A percentile compares a stretch with the other conserved stretches of the same genome.
phyloP scores from a whole-genome alignment of 441 rosid species.

The Arabidopsis hybrid region DNA sequence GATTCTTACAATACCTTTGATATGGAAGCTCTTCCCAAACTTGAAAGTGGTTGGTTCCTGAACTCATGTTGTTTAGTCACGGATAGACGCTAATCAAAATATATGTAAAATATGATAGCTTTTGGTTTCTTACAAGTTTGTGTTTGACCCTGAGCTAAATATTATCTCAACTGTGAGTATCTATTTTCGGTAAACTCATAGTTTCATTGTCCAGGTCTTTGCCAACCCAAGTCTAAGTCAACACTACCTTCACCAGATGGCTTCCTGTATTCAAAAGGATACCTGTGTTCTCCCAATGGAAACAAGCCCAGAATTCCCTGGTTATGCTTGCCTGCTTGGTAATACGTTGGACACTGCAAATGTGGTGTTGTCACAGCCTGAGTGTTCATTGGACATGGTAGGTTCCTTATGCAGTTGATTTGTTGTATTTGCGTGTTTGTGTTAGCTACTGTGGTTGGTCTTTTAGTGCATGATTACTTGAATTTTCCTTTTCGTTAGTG shows the following conservation, averaged over 20 bases:
- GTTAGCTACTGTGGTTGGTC: conserved; percentile 20
- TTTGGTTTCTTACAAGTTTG: conserved; percentile 6
- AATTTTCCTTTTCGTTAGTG: neutral
- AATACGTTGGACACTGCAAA: conserved; percentile 87
- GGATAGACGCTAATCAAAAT: neutral
- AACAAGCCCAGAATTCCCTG: conserved; percentile 67
- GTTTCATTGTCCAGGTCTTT: conserved; percentile 63
- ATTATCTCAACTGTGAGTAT: neutral
- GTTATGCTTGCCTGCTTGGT: conserved; percentile 93
- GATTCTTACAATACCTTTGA: conserved; percentile 87
- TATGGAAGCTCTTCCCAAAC: conserved; percentile 84
- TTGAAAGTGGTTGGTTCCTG: conserved; percentile 69
- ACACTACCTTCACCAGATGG: conserved; percentile 83
- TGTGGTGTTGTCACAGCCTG: conserved; percentile 78
- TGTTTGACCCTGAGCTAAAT: conserved; percentile 26
- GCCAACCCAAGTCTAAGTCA: conserved; percentile 67
- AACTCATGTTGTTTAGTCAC: conserved; percentile 22
- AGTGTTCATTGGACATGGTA: conserved; percentile 89
- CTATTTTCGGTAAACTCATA: conserved; percentile 39
- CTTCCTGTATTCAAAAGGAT: conserved; percentile 64
- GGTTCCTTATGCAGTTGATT: conserved; percentile 29
- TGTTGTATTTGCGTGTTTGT: neutral
- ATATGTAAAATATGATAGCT: conserved; percentile 11
- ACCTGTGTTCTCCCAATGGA: conserved; percentile 69
- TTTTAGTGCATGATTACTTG: conserved; percentile 5